Percentiles rank a stretch among this genome's conserved stretches.
Conservation (phyloP, 805 yeast species). For the Ogataea philodendri region DNA sequence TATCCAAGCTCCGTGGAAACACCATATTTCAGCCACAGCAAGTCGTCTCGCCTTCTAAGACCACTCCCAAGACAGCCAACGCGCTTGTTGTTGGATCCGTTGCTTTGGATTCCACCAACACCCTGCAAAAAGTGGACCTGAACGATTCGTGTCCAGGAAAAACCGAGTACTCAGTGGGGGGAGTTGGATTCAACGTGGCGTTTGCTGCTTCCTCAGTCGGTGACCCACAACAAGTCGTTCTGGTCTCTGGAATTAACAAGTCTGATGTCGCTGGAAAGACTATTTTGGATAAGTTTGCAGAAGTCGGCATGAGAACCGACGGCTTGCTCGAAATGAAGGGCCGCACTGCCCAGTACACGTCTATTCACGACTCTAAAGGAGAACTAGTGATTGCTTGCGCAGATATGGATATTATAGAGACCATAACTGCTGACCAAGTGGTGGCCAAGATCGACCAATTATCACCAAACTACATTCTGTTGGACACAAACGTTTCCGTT, state of each 20-base stretch:
- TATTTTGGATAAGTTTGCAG: constrained; percentile 34
- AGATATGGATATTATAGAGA: constrained; percentile 73
- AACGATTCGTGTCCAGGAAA: constrained; percentile 75
- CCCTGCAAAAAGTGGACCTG: constrained; percentile 35
- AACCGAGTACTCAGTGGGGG: constrained; percentile 62
- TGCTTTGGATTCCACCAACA: constrained; percentile 70
- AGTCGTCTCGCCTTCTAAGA: not conserved
- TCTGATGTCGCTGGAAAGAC: constrained; percentile 52
- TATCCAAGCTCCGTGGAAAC: constrained; percentile 24
- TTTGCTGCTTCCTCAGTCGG: constrained; percentile 49
- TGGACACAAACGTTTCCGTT: constrained; percentile 67
- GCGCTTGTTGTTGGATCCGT: constrained; percentile 67
- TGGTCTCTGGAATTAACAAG: constrained; percentile 58
- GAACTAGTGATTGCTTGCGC: constrained; percentile 74
- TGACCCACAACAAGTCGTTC: constrained; percentile 28
- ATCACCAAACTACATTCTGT: constrained; percentile 49
- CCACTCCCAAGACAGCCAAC: constrained; percentile 11
- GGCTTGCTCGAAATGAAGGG: constrained; percentile 38
- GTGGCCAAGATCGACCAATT: constrained; percentile 37
- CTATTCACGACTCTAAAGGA: constrained; percentile 62
- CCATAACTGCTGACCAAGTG: constrained; percentile 44
- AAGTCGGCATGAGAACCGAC: constrained; percentile 31
- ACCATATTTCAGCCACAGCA: constrained; percentile 2
- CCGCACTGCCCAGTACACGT: constrained; percentile 68
- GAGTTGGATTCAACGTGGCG: constrained; percentile 80